A percentile compares a stretch with the other conserved stretches of the same genome.
These are phyloP conservation scores for Fusarium concolor DNA, from an alignment of 2,329 filamentous ascomycete species.

Conservation along the genomic window DNA sequence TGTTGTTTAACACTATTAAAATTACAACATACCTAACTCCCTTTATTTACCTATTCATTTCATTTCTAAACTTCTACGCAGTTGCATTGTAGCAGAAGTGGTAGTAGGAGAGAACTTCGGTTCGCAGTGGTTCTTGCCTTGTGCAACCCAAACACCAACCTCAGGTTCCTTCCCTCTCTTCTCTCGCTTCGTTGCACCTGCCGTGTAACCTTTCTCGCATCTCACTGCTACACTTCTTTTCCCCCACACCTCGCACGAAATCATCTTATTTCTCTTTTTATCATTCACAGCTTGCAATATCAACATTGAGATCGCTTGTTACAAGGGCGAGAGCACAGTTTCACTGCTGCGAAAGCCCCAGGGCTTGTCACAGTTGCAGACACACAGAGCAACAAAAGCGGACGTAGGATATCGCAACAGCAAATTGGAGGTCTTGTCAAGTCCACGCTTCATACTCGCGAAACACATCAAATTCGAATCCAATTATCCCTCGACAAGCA, in stretches of 20 bases:
- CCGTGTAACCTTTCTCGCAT: constrained; percentile 26
- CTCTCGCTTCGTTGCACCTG: constrained; percentile 39
- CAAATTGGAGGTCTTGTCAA: constrained; percentile 3
- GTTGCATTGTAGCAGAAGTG: constrained; percentile 6
- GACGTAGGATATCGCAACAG: constrained; percentile 11
- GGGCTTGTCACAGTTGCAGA: constrained; percentile 9
- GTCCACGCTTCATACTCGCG: background rate
- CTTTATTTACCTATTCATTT: background rate
- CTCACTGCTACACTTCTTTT: constrained; percentile 15
- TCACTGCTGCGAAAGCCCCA: constrained; percentile 21
- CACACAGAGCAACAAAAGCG: background rate
- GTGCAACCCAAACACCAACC: constrained; percentile 34
- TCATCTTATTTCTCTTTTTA: constrained; percentile 18
- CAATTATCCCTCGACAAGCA: background rate
- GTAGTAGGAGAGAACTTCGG: constrained; percentile 7
- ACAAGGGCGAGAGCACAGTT: constrained; percentile 26
- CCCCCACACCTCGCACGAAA: constrained; percentile 36
- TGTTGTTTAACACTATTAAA: constrained; percentile 4
- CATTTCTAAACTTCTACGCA: constrained; percentile 7
- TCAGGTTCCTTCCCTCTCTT: constrained; percentile 21
- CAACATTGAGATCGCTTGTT: constrained; percentile 17
- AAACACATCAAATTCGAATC: background rate
- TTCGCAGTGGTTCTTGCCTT: constrained; percentile 33
- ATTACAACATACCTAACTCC: constrained; percentile 20
- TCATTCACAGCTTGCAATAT: constrained; percentile 28